phyloP scores from a whole-genome alignment of 2,329 filamentous ascomycete genomes.

The Pseudogymnoascus sp. region DNA sequence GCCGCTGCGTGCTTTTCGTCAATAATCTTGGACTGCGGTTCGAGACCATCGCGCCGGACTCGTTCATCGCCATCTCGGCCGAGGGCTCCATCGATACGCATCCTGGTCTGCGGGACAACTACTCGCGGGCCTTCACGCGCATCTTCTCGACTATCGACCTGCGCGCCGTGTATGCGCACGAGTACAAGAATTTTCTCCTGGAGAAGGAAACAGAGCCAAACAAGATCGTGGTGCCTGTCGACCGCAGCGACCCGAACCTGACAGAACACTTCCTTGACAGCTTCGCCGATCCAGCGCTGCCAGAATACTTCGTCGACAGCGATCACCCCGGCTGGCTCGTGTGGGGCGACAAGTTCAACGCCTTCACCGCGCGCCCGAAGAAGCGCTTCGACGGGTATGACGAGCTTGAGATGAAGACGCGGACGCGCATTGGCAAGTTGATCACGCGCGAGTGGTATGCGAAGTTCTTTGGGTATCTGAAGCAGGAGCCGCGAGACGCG shows the following conservation, averaged over 20 bases:
- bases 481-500: constrained; percentile 85
- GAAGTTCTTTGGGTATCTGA: constrained; percentile 84
- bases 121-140: constrained; percentile 65
- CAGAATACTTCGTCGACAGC: constrained; percentile 82
- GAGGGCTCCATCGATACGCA: constrained; percentile 83
- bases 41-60: constrained; percentile 70
- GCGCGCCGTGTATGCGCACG: constrained; percentile 75
- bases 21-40: constrained; percentile 89
- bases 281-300: constrained; percentile 64
- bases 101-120: constrained; percentile 73
- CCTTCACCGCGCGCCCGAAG: constrained; percentile 61
- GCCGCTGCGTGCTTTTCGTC: constrained; percentile 80
- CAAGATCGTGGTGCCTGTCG: constrained; percentile 64
- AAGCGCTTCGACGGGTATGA: constrained; percentile 65
- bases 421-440: constrained; percentile 70
- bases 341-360: constrained; percentile 83
- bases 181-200: constrained; percentile 77
- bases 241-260: constrained; percentile 66
- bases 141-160: constrained; percentile 83
- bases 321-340: constrained; percentile 95
- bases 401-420: constrained; percentile 63
- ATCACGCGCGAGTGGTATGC: constrained; percentile 80
- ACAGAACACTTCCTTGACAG: constrained; percentile 69
- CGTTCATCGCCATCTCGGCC: constrained; percentile 76
- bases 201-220: constrained; percentile 72